Evolutionary conservation across 2,329 filamentous ascomycete genomes (phyloP).

Genomic region (Coniochaeta sp.): DNA sequence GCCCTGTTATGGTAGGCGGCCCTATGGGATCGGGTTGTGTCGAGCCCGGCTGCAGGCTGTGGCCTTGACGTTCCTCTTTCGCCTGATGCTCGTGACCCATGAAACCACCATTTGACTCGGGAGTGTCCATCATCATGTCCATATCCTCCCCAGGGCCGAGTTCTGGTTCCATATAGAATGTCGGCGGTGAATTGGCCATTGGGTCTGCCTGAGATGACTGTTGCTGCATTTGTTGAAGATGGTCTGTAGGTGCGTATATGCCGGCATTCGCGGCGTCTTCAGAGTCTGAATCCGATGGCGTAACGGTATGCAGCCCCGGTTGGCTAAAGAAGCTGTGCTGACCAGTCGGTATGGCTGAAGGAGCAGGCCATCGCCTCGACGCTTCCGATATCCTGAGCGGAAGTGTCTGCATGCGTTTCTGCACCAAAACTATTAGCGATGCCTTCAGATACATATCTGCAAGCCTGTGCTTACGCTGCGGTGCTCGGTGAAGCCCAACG

Average conservation of each 20-base stretch:
- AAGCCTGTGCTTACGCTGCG: slow-evolving; percentile 34
- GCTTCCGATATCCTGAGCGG: slow-evolving; percentile 40
- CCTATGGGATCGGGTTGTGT: slow-evolving; percentile 21
- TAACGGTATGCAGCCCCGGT: slow-evolving; percentile 16
- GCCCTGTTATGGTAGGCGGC: slow-evolving; percentile 29
- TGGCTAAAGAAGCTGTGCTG: neutral
- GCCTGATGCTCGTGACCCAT: neutral
- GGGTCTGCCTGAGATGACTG: neutral
- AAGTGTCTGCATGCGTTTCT: slow-evolving; percentile 50
- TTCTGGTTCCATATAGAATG: slow-evolving; percentile 8
- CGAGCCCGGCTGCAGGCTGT: slow-evolving; percentile 20
- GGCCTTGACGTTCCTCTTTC: neutral
- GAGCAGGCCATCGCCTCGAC: slow-evolving; percentile 25
- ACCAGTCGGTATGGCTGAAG: slow-evolving; percentile 17
- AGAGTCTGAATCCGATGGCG: slow-evolving; percentile 25
- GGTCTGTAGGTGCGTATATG: slow-evolving; percentile 4
- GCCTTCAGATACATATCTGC: neutral
- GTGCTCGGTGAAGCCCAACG: slow-evolving; percentile 40
- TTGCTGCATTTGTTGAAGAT: neutral
- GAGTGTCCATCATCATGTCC: slow-evolving; percentile 46
- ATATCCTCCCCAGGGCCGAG: slow-evolving; percentile 38
- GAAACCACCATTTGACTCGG: slow-evolving; percentile 7
- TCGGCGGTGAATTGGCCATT: neutral
- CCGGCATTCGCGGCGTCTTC: slow-evolving; percentile 23
- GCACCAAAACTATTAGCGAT: neutral